Evolutionary conservation across 352 stramenopile species (phyloP).

Genomic region (Phytophthora aleatoria): DNA sequence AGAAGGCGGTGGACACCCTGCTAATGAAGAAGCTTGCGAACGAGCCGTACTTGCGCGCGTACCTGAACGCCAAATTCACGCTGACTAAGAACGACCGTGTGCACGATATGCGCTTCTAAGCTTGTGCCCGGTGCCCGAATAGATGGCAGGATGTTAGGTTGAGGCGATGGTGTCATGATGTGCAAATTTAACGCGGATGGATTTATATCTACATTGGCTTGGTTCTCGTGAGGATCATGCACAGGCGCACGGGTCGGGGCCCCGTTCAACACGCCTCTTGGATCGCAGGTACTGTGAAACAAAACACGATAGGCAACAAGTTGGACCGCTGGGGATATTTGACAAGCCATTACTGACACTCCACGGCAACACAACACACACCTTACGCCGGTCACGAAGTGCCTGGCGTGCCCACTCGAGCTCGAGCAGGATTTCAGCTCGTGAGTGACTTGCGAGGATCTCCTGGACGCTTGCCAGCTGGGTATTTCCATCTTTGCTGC

Average conservation of each 20-base stretch:
- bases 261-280: constrained; percentile 25
- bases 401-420: constrained; percentile 58
- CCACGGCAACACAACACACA: constrained; percentile 9
- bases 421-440: constrained; percentile 55
- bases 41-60: constrained; percentile 93
- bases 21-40: constrained; percentile 66
- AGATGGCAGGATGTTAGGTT: constrained; percentile 14
- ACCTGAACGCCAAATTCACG: constrained; percentile 98
- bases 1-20: constrained; percentile 94
- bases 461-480: constrained; percentile 32
- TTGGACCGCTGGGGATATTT: constrained; percentile 6
- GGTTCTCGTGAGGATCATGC: not conserved
- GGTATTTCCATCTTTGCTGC: constrained; percentile 19
- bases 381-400: constrained; percentile 52
- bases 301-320: constrained; percentile 13
- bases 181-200: constrained; percentile 20
- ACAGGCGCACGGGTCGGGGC: constrained; percentile 11
- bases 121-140: constrained; percentile 2
- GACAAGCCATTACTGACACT: constrained; percentile 9
- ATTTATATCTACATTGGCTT: constrained; percentile 2
- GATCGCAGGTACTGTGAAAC: constrained; percentile 42
- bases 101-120: constrained; percentile 99
- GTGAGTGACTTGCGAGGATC: constrained; percentile 56
- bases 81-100: constrained; percentile 97
- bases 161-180: constrained; percentile 15